Conservation (phyloP, 2,329 filamentous ascomycete genomes). For the Ascochyta lentis region DNA sequence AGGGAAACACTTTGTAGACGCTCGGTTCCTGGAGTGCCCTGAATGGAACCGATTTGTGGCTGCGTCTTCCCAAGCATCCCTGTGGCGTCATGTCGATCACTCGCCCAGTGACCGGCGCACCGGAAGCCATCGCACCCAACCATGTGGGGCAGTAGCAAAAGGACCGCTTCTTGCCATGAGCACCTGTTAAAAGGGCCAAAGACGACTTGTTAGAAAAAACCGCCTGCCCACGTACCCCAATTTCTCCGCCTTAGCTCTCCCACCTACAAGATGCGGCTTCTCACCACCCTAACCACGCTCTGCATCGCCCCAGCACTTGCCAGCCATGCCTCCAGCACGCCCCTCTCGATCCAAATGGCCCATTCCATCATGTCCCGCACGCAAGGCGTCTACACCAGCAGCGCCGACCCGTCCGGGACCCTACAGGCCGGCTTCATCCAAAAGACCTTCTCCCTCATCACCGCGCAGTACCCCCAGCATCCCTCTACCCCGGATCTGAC, state of each 20-base stretch:
- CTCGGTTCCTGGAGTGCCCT: not conserved
- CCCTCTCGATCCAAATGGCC: constrained; percentile 33
- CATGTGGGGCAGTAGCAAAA: not conserved
- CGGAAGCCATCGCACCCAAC: not conserved
- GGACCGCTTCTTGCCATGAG: not conserved
- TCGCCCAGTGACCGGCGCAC: not conserved
- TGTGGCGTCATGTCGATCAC: not conserved
- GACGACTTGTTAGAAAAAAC: too few species aligned
- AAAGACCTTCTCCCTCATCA: constrained; percentile 36
- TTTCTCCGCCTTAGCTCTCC: not conserved
- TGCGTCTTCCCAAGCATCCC: not conserved
- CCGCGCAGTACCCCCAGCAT: constrained; percentile 17
- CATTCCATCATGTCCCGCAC: constrained; percentile 40
- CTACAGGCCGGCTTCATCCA: constrained; percentile 46
- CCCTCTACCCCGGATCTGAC: not conserved
- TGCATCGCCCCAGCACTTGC: not conserved
- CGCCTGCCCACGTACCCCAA: too few species aligned
- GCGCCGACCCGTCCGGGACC: constrained; percentile 24
- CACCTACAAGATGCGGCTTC: not conserved
- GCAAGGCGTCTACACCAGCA: constrained; percentile 38
- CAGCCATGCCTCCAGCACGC: not conserved
- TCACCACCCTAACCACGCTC: not conserved
- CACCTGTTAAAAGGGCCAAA: too few species aligned
- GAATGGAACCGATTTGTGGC: too few species aligned
- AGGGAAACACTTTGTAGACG: not conserved